Evolutionary conservation across 441 rosid genomes (phyloP).

Genomic region (Gossypium laxum): DNA sequence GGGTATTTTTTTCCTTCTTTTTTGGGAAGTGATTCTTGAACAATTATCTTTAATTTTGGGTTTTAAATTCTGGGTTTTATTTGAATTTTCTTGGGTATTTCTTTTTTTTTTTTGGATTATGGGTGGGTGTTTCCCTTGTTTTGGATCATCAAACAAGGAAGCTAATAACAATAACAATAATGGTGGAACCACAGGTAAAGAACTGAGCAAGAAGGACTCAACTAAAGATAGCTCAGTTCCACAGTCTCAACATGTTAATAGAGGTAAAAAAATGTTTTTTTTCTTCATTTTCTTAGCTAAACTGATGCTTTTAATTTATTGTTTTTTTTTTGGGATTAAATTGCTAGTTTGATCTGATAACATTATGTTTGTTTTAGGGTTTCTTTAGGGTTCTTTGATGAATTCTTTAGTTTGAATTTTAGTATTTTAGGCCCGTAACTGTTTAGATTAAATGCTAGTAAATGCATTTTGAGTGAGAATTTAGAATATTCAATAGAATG

Average conservation of each 20-base stretch:
- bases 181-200: constrained; percentile 36
- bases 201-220: constrained; percentile 57
- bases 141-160: constrained; percentile 78
- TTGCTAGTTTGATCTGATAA: background rate
- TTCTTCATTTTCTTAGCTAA: background rate
- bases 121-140: constrained; percentile 98
- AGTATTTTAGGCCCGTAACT: background rate
- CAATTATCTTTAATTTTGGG: constrained; percentile 21
- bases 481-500: constrained; percentile 1
- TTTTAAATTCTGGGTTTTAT: constrained; percentile 21
- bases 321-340: constrained; percentile 6
- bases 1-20: background rate
- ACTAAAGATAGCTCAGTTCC: constrained; percentile 64
- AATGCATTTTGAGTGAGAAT: constrained; percentile 13
- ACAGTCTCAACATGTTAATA: constrained; percentile 53
- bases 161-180: constrained; percentile 15
- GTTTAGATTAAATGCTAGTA: background rate
- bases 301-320: background rate
- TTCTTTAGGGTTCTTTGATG: background rate
- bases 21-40: constrained; percentile 16
- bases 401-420: background rate
- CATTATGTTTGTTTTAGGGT: background rate
- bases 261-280: constrained; percentile 26
- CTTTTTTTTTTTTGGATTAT: constrained; percentile 22
- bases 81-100: constrained; percentile 16